Conservation (phyloP, 2,329 filamentous ascomycete genomes). For the Aspergillus quadrilineatus region DNA sequence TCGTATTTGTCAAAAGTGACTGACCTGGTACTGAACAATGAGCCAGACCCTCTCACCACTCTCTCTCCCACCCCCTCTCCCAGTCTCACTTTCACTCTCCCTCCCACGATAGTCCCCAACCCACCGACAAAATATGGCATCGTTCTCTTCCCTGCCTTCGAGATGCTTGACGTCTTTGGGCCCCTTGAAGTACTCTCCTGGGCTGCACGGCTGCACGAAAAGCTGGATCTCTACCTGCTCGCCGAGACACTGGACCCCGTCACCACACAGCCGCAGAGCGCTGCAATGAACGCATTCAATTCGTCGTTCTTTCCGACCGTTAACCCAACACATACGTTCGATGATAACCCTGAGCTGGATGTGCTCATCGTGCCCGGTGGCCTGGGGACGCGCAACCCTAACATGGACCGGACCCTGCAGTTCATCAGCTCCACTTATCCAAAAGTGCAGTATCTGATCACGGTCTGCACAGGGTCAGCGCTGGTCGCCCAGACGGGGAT, state of each 20-base stretch:
- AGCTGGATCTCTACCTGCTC: slow-evolving; percentile 3
- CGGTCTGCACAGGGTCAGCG: slow-evolving; percentile 4
- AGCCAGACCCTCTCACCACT: background rate
- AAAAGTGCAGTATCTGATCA: background rate
- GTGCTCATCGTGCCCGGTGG: slow-evolving; percentile 8
- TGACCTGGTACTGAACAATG: background rate
- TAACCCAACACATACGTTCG: slow-evolving; percentile 6
- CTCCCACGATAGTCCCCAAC: background rate
- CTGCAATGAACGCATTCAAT: slow-evolving; percentile 1
- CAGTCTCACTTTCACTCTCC: background rate
- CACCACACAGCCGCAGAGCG: background rate
- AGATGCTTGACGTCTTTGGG: slow-evolving; percentile 9
- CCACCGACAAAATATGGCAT: slow-evolving; percentile 1
- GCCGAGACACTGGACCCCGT: slow-evolving; percentile 2
- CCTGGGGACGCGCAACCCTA: background rate
- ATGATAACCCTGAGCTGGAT: background rate
- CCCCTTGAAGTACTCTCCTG: slow-evolving; percentile 6
- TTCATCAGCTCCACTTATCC: slow-evolving; percentile 2
- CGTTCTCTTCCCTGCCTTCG: slow-evolving; percentile 4
- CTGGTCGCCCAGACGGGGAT: background rate
- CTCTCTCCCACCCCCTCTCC: background rate
- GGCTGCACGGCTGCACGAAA: background rate
- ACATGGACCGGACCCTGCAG: background rate
- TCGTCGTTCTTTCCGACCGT: slow-evolving; percentile 3
- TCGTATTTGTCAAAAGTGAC: too few species aligned